Conservation (phyloP, 1,139 yeast species). For the Zygoascus hellenicus region DNA sequence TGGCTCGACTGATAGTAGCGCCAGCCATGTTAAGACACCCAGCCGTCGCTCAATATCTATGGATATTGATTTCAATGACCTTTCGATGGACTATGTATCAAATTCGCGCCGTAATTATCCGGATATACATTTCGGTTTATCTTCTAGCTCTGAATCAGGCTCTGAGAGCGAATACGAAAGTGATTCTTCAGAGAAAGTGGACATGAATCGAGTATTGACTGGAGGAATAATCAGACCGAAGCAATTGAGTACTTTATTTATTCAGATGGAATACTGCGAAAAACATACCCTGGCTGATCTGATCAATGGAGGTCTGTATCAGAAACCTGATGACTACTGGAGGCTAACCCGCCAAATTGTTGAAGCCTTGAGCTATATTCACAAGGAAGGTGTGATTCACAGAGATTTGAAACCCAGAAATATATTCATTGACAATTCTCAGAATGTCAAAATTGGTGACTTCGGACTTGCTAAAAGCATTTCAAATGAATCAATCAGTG, state of each 20-base stretch:
- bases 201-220: constrained; percentile 6
- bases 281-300: constrained; percentile 82
- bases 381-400: constrained; percentile 89
- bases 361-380: constrained; percentile 89
- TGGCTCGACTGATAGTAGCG: constrained; percentile 1
- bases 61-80: constrained; percentile 11
- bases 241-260: constrained; percentile 51
- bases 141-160: constrained; percentile 20
- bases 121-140: constrained; percentile 29
- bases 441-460: constrained; percentile 91
- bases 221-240: constrained; percentile 14
- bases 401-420: constrained; percentile 94
- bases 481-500: constrained; percentile 42
- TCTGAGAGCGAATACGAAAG: constrained; percentile 19
- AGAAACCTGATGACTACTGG: constrained; percentile 79
- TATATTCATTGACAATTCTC: constrained; percentile 85
- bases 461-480: constrained; percentile 81
- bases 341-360: constrained; percentile 77
- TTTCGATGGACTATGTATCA: constrained; percentile 30
- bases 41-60: constrained; percentile 1
- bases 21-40: background rate
- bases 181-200: constrained; percentile 16
- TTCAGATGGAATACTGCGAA: constrained; percentile 98
- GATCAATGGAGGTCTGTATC: constrained; percentile 73
- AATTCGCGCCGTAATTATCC: constrained; percentile 24